A percentile compares a stretch with the other conserved stretches of the same genome.
Evolutionary conservation across 345 rosid species (phyloP).

Genomic region (Balakata baccata): DNA sequence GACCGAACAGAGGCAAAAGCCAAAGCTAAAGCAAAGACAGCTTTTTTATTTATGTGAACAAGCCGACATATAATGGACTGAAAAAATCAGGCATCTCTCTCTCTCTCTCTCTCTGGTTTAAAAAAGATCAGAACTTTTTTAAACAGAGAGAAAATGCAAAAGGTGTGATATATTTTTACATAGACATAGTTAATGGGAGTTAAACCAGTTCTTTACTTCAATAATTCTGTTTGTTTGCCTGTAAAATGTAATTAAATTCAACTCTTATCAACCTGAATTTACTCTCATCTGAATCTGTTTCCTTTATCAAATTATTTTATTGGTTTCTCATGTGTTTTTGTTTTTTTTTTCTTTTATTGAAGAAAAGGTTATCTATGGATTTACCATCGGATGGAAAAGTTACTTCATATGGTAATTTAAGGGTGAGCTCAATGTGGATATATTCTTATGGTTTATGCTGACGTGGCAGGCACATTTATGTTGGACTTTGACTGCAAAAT

Average conservation of each 20-base stretch:
- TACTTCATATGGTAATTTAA: conserved; percentile 3
- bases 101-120: background rate
- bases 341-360: background rate
- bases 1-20: conserved; percentile 47
- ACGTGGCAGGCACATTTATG: conserved; percentile 18
- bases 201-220: background rate
- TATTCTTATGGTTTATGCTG: conserved; percentile 6
- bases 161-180: background rate
- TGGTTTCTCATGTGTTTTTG: background rate
- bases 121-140: background rate
- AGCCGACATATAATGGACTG: conserved; percentile 73
- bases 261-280: conserved; percentile 11
- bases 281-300: background rate
- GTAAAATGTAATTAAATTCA: conserved; percentile 14
- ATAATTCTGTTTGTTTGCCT: background rate
- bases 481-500: background rate
- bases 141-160: background rate
- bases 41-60: conserved; percentile 42
- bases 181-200: background rate
- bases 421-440: conserved; percentile 18
- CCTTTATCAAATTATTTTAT: background rate
- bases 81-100: conserved; percentile 26
- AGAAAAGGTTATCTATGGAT: background rate
- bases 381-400: background rate
- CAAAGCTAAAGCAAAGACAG: conserved; percentile 37